Percentiles rank a stretch among this genome's conserved stretches.
These are phyloP conservation scores for Teratosphaeria nubilosa DNA, from an alignment of 2,329 filamentous ascomycete species.

Conservation along the genomic window DNA sequence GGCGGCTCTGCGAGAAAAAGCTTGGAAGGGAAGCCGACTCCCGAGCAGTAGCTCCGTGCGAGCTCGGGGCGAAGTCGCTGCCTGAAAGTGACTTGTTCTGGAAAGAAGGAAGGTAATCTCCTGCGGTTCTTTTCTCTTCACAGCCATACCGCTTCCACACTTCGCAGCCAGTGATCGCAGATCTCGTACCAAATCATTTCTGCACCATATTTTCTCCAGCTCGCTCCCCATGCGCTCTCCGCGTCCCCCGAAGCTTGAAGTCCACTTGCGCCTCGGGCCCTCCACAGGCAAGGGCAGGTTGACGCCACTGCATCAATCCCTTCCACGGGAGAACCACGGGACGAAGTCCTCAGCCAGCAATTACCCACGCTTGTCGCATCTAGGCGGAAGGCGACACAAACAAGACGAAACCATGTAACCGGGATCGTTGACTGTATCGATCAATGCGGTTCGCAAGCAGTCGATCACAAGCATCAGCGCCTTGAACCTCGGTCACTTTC, in stretches of 20 bases:
- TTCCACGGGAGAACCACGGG: neutral
- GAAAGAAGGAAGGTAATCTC: neutral
- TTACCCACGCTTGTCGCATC: neutral
- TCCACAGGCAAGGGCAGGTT: neutral
- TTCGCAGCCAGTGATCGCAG: neutral
- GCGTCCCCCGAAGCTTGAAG: neutral
- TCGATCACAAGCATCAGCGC: neutral
- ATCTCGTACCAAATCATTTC: neutral
- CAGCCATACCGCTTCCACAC: neutral
- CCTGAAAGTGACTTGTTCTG: neutral
- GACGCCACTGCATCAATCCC: neutral
- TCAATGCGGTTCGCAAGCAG: neutral
- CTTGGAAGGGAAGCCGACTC: neutral
- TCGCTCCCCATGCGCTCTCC: neutral
- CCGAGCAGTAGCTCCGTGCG: neutral
- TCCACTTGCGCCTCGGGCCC: neutral
- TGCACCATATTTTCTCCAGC: neutral
- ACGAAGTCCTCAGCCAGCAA: neutral
- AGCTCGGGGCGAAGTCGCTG: neutral
- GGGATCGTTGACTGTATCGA: neutral
- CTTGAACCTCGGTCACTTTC: neutral
- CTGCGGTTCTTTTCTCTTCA: neutral
- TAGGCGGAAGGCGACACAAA: neutral
- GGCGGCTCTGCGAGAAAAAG: neutral
- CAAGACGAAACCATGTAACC: neutral